Base-by-base conservation (phyloP, 108 stramenopile species). In the Cylindrotheca closterium region DNA sequence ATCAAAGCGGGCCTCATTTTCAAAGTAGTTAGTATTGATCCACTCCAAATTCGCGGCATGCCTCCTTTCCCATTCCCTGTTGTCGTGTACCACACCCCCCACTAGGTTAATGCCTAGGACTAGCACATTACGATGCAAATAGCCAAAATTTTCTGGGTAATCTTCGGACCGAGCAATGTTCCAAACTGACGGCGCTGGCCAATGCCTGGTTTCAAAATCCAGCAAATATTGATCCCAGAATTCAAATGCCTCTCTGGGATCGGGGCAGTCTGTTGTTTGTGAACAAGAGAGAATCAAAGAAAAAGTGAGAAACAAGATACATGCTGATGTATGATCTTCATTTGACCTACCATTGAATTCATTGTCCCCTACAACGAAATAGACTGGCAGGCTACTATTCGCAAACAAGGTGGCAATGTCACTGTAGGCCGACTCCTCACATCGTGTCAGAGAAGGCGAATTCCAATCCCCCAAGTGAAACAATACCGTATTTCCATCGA, bases 31-130 rank as follows among this genome's bases (percentile, higher is more conserved):
- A 3, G 28, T 45, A 26, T 79, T 54, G 48, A 79, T 79, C 79
- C 79, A 79, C 1, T 37, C n/a, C 52, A 79, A 47, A 51, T 79
- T 58, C 21, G 68, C 72, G 2, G 12, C 23, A 23, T 65, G 68
- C 23, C 79, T 57, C 4, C 22, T 31, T 30, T 58, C 47, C 79
- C 79, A 79, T 58, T 79, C 79, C 3, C 45, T 33, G 23, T n/a
- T 24, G 30, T 79, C 60, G 48, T 79, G 73, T 0, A 66, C 53
- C 7, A 33, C 27, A 4, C 79, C 79, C 12, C 79, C 79, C 18
- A 82, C 81, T 68, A 85, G 59, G 42, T 85, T 75, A 58, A 88
- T 65, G 29, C 87, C 87, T 22, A 88, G 51, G 53, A 81, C 81
- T 34, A 88, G 34, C 1, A 83, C 63, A 8, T 70, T 27, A 26